These are phyloP conservation scores for Pythium coloratum DNA, from an alignment of 352 stramenopile species.

Conservation along the genomic window DNA sequence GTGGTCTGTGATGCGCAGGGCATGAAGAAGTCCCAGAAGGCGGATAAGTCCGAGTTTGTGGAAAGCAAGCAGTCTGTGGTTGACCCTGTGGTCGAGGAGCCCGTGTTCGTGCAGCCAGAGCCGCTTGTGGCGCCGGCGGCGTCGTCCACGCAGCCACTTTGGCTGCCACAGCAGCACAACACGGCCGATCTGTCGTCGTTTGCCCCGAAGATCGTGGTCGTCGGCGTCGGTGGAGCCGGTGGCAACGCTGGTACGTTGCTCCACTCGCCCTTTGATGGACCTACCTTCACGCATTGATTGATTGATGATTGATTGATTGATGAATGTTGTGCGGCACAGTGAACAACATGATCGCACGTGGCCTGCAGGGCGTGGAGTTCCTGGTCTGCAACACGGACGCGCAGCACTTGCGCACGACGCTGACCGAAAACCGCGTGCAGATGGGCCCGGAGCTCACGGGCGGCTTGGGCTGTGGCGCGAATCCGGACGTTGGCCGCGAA, in stretches of 20 bases:
- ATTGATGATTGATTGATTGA: background rate
- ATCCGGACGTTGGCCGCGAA: slow-evolving; percentile 73
- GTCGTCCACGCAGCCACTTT: slow-evolving; percentile 71
- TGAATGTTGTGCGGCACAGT: slow-evolving; percentile 35
- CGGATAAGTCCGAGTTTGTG: slow-evolving; percentile 25
- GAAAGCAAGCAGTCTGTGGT: background rate
- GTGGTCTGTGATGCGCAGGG: slow-evolving; percentile 28
- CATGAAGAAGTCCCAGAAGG: slow-evolving; percentile 58
- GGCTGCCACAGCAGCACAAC: slow-evolving; percentile 69
- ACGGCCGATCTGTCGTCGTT: slow-evolving; percentile 68
- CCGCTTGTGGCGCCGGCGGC: slow-evolving; percentile 39
- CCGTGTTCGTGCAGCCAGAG: slow-evolving; percentile 30
- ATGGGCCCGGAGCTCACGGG: slow-evolving; percentile 87
- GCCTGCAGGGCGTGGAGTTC: slow-evolving; percentile 83
- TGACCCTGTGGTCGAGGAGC: slow-evolving; percentile 14
- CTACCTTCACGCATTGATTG: background rate
- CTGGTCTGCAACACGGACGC: slow-evolving; percentile 92
- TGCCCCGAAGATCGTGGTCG: slow-evolving; percentile 84
- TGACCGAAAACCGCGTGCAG: slow-evolving; percentile 91
- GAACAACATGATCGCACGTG: slow-evolving; percentile 89
- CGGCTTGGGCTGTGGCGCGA: slow-evolving; percentile 77
- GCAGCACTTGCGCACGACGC: slow-evolving; percentile 87
- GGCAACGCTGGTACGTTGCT: slow-evolving; percentile 70
- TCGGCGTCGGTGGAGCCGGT: slow-evolving; percentile 85
- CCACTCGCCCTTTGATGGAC: background rate